Evolutionary conservation across 2,329 filamentous ascomycete genomes (phyloP), one percentile per base, ranked within the genome.

Genomic region (Epichloe elymi): DNA sequence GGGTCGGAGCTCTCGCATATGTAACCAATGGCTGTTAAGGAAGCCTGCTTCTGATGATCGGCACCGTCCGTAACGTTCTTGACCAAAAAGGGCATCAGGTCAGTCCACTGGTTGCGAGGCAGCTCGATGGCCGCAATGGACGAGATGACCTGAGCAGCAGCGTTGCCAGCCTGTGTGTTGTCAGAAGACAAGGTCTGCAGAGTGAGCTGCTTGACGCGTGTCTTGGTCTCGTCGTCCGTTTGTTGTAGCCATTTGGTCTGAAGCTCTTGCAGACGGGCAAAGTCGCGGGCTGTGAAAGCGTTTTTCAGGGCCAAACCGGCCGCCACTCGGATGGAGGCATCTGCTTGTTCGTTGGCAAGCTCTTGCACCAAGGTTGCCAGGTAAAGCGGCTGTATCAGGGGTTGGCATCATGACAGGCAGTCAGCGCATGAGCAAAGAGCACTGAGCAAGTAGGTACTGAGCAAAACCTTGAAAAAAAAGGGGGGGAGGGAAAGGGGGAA

Each of bases 241-340:
- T 86, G 82, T 67, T 84, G 80, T 56, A 93, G 75, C 93, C 93
- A 98, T 84, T 94, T 89, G 65, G 82, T 79, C 73, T 97, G 93
- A 53, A 97, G 81, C 67, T 94, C 86, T 65, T 87, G 85, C 71
- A 95, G 83, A 65, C 89, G 85, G 63, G 82, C 74, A 64, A 84
- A 84, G 70, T 98, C 93, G 76, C 93, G 86, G 64, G 90, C 87
- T 65, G 88, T 88, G 74, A 98, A 97, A 63, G 93, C 86, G 78
- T 98, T 98, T 75, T 98, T 98, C 65, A 98, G 77, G 60, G 93
- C 91, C 61, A 98, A 81, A 81, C 90, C 93, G 62, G 93, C 93
- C 60, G 93, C 91, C 60, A 88, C 86, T 77, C 93, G 86, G 66
- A 96, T 93, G 65, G 88, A 80, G 58, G 86, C 79, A 65, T 86